These are phyloP conservation scores for Fusarium goolgardi DNA, from an alignment of 2,329 filamentous ascomycete species.

Conservation along the genomic window DNA sequence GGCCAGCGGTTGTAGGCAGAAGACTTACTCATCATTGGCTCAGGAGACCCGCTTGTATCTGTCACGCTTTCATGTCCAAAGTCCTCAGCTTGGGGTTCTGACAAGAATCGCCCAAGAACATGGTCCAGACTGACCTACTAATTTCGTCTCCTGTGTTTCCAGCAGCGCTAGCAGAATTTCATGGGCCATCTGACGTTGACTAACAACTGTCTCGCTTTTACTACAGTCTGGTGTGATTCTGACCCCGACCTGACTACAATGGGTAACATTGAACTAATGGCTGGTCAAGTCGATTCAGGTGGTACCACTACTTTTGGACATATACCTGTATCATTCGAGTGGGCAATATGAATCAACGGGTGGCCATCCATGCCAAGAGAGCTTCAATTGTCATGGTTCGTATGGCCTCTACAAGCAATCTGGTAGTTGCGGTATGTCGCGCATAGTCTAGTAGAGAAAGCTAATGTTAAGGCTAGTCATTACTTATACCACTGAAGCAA, in stretches of 20 bases:
- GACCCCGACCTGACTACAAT: neutral
- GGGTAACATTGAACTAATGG: neutral
- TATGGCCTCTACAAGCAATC: neutral
- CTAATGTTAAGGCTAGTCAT: neutral
- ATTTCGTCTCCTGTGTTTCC: neutral
- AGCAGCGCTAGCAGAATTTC: neutral
- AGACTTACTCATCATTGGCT: neutral
- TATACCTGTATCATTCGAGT: neutral
- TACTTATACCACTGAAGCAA: neutral
- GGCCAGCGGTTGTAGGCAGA: neutral
- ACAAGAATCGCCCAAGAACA: neutral
- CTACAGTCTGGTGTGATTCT: neutral
- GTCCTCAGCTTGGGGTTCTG: neutral
- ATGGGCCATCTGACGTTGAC: neutral
- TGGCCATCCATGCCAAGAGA: neutral
- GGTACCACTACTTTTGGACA: neutral
- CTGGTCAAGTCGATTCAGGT: neutral
- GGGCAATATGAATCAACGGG: rapidly evolving
- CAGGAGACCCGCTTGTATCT: neutral
- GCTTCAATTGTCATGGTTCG: neutral
- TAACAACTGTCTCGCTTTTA: neutral
- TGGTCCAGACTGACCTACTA: neutral
- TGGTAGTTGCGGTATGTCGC: neutral
- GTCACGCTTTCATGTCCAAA: neutral
- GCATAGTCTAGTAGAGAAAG: neutral